A percentile compares a stretch with the other conserved stretches of the same genome.
Conservation (phyloP, 768 basidiomycete genomes). For the Austroboletus festivus region DNA sequence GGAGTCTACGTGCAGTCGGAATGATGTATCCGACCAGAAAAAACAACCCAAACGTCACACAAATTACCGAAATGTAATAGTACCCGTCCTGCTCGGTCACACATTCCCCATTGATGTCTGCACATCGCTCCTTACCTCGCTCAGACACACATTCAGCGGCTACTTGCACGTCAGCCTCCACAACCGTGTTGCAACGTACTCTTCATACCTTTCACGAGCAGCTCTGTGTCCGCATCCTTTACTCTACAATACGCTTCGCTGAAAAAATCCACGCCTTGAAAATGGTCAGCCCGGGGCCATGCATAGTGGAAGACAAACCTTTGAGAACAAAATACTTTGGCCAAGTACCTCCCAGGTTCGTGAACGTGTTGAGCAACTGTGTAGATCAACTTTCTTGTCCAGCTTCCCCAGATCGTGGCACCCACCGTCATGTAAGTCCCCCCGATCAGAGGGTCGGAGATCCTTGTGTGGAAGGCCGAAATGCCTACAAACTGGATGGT, state of each 20-base stretch:
- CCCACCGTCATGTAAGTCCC: conserved; percentile 99
- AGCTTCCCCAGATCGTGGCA: not conserved
- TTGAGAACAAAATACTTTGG: conserved; percentile 95
- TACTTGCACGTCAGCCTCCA: conserved; percentile 30
- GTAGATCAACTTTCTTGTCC: conserved; percentile 5
- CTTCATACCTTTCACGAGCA: conserved; percentile 52
- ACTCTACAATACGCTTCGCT: conserved; percentile 82
- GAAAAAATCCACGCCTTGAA: conserved; percentile 79
- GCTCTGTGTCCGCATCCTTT: conserved; percentile 49
- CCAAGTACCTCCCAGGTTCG: conserved; percentile 98
- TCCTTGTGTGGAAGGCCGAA: conserved; percentile 96
- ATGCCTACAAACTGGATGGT: conserved; percentile 99
- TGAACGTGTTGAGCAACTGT: conserved; percentile 91
- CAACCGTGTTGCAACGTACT: not conserved
- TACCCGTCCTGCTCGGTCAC: conserved; percentile 88
- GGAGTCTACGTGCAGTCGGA: conserved; percentile 80
- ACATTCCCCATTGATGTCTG: conserved; percentile 73
- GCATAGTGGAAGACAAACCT: conserved; percentile 39
- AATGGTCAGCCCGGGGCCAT: conserved; percentile 8
- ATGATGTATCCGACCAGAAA: conserved; percentile 74
- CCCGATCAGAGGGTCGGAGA: conserved; percentile 95
- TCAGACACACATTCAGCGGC: conserved; percentile 91
- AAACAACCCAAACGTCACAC: conserved; percentile 70
- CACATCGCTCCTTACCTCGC: conserved; percentile 78
- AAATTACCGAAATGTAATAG: conserved; percentile 79